Evolutionary conservation across 495 filamentous ascomycete species (phyloP).

Genomic region (Neurospora sp.): DNA sequence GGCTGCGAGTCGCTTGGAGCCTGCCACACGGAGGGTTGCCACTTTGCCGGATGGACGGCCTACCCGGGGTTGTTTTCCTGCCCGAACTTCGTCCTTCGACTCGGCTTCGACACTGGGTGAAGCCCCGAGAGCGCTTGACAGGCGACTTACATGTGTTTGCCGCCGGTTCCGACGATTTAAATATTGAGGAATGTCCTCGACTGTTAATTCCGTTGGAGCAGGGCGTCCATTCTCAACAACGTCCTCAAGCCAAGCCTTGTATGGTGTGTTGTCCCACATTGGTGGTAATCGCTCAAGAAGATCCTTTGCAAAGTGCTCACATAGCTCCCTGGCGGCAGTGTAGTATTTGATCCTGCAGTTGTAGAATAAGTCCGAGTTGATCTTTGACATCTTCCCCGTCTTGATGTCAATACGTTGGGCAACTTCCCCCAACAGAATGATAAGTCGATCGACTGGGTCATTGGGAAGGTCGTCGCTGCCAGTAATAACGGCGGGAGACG

Average conservation of each 20-base stretch:
- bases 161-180: not conserved
- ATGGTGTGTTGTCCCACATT: not conserved
- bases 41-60: constrained; percentile 23
- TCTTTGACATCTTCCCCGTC: constrained; percentile 2
- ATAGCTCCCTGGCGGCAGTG: not conserved
- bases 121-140: not conserved
- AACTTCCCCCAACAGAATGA: constrained; percentile 10
- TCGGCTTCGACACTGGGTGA: constrained; percentile 3
- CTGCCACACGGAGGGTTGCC: constrained; percentile 21
- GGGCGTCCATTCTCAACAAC: not conserved
- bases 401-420: constrained; percentile 3
- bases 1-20: constrained; percentile 25
- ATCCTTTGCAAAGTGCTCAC: not conserved
- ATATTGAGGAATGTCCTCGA: constrained; percentile 16
- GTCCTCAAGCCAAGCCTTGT: not conserved
- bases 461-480: not conserved
- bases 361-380: constrained; percentile 17
- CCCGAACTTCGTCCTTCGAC: constrained; percentile 3
- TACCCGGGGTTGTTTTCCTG: constrained; percentile 9
- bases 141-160: not conserved
- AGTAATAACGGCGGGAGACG: not conserved
- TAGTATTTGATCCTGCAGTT: constrained; percentile 25
- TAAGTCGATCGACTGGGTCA: constrained; percentile 6
- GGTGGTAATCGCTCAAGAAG: not conserved
- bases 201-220: constrained; percentile 6